Base-by-base conservation (phyloP, 805 yeast species). In the Wickerhamiella occidentalis region DNA sequence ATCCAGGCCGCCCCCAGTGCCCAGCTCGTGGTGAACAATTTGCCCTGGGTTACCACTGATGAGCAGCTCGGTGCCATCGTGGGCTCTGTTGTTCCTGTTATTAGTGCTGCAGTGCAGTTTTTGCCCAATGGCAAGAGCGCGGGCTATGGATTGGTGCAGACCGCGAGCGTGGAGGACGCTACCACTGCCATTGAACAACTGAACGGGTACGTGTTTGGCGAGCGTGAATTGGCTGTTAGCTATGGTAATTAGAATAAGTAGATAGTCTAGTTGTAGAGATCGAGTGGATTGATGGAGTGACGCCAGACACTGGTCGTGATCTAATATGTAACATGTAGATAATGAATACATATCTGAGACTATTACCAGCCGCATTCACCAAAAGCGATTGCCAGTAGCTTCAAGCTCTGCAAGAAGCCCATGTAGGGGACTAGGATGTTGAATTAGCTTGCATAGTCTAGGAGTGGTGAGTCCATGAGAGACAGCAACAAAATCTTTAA, bases 1-100 rank as follows among this genome's bases (percentile, higher is more conserved):
- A 18, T 26, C 30, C 68, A 72, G 41, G 86, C 85, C 40, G 74
- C 68, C 36, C 78, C 77, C 45, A 80, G 78, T 45, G 75, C 70
- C 29, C 71, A 76, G 19, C 74, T 90, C 41, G 82, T 68, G 61
- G 87, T 83, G 19, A 74, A 73, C 41, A 90, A 90, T 68, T 70
- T 90, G 61, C 97, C 97, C 26, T 85, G 77, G 73, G 81, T 87
- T 47, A 88, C 96, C n/a, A 77, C 86, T 28, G 79, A 80, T 56
- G 79, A 81, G 51, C 96, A 90, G 65, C 73, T 90, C 55, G 77
- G 72, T 55, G 96, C 88, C 56, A 73, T 90, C 52, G 88, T 88
- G 63, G 90, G 82, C 62, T 81, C 90, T 33, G 77, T 87, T 49
- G 95, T 95, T 19, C 68, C 75, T 45, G 85, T 90, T 15, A 69